Base-by-base conservation (phyloP, 331 rosid genomes). In the Malus hybrid region DNA sequence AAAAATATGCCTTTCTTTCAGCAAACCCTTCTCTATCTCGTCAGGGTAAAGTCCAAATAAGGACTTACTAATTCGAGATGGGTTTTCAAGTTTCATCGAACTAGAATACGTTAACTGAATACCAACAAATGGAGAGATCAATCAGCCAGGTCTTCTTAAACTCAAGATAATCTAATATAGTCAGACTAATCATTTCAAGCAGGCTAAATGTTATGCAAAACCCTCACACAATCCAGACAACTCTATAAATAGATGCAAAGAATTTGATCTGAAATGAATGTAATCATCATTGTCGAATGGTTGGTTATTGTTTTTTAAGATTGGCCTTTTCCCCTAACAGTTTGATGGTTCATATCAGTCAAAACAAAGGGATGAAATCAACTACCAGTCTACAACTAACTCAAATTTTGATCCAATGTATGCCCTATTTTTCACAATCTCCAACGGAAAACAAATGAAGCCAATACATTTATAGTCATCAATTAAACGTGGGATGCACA, bases 381-480 rank as follows among this genome's bases (percentile, higher is more conserved):
- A 72, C 89, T 71, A 83, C 82, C 81, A 70, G 76, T 85, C 85
- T 65, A 79, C 91, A 81, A 81, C 81, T 70, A 83, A 78, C 75
- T 54, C 65, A 77, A 54, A 32, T 67, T 54, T 69, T 32, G 33
- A 67, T 71, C 83, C 65, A 64, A 64, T 44, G 55, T 22, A 70
- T 67, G 56, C 36, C 69, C 18, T 5, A 62, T n/a, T 11, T 60
- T 69, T 60, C 20, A 31, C 48, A 75, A 71, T 69, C 69, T 42
- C 67, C 31, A 4, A 46, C 3, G 18, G 27, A 28, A 69, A 34
- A 61, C 13, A 54, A 57, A 66, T 36, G 74, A 55, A 66, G 33
- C 57, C n/a, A 31, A 44, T 11, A 36, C 39, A 70, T 27, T 10
- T 24, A 65, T 57, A 31, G 56, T 63, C 77, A 22, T 65, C 19